Conservation (phyloP, 2,329 filamentous ascomycete species). For the Talaromyces verruculosus region DNA sequence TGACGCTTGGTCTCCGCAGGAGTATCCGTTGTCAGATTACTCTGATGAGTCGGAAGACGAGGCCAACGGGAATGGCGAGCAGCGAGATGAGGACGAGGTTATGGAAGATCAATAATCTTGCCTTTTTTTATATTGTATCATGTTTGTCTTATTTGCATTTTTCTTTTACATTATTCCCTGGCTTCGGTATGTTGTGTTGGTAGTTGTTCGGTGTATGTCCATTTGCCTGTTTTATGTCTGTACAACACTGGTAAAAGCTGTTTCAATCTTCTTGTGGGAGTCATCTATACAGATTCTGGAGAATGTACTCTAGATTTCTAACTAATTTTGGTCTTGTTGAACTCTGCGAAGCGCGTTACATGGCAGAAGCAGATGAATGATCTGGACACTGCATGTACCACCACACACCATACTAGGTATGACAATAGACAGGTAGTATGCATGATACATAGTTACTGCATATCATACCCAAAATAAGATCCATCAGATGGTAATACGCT, state of each 20-base stretch:
- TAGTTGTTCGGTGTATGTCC: background rate
- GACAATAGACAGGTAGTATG: background rate
- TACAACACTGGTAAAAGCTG: conserved; percentile 4
- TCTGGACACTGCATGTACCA: background rate
- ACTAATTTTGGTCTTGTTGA: background rate
- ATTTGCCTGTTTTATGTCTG: background rate
- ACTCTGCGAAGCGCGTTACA: background rate
- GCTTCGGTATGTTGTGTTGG: background rate
- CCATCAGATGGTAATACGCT: background rate
- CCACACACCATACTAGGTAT: background rate
- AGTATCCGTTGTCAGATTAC: background rate
- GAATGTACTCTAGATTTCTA: background rate
- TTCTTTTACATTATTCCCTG: background rate
- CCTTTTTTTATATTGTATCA: background rate
- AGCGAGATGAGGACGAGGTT: conserved; percentile 24
- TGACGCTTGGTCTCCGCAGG: conserved; percentile 23
- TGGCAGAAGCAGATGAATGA: background rate
- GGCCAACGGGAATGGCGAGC: conserved; percentile 17
- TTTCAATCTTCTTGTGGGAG: background rate
- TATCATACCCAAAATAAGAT: background rate
- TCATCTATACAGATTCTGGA: background rate
- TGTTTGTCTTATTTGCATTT: background rate
- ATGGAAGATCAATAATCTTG: conserved; percentile 31
- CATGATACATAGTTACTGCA: background rate
- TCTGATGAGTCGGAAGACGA: conserved; percentile 20